These are phyloP conservation scores for Thalassiosira ordinaria DNA, from an alignment of 352 stramenopile species.

Conservation along the genomic window DNA sequence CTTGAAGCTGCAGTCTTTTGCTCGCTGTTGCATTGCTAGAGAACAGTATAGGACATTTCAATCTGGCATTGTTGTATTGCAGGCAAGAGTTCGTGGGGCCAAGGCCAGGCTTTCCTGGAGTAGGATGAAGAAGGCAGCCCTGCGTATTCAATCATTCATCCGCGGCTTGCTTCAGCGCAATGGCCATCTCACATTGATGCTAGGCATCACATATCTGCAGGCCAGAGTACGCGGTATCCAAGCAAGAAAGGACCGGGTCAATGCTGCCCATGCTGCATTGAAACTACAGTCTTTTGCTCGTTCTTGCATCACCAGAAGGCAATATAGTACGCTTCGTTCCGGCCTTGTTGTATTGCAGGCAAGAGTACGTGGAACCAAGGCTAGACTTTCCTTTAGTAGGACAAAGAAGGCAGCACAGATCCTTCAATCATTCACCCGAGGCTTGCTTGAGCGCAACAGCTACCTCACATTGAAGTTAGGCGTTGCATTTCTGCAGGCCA, in stretches of 20 bases:
- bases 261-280: not conserved
- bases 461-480: conserved; percentile 1
- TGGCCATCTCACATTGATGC: conserved; percentile 6
- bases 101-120: not conserved
- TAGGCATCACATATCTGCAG: not conserved
- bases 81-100: conserved; percentile 1
- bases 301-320: not conserved
- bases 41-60: not conserved
- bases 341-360: not conserved
- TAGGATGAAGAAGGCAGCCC: not conserved
- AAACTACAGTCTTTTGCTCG: not conserved
- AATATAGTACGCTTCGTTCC: not conserved
- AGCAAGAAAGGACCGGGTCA: not conserved
- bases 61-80: not conserved
- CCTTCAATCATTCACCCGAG: conserved; percentile 17
- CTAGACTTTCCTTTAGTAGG: not conserved
- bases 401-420: not conserved
- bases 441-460: conserved; percentile 6
- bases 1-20: not conserved
- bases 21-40: not conserved
- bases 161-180: conserved; percentile 7
- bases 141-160: conserved; percentile 11
- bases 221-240: conserved; percentile 12
- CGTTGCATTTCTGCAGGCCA: conserved; percentile 6
- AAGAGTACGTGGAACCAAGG: not conserved